Conservation (phyloP, 148 eudicot species). For the Chenopodium suecicum region DNA sequence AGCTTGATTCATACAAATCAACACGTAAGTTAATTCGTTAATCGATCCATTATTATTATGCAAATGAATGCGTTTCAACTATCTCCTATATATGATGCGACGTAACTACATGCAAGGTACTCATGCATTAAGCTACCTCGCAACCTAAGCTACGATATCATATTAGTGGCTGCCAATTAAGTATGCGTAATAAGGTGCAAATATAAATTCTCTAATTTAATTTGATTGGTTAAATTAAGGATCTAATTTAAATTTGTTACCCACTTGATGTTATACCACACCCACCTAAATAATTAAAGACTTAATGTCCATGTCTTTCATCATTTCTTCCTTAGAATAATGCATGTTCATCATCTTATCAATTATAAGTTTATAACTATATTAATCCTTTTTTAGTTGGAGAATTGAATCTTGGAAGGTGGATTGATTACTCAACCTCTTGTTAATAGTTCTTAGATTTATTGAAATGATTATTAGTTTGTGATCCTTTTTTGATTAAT, state of each 20-base stretch:
- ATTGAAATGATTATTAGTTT: background rate
- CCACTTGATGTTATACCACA: conserved; percentile 24
- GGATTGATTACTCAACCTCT: background rate
- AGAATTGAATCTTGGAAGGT: conserved; percentile 6
- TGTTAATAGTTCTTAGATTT: background rate
- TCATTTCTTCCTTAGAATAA: conserved; percentile 17
- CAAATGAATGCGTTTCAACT: no score
- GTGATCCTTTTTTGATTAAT: background rate
- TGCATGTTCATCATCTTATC: background rate
- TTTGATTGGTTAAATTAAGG: conserved; percentile 11
- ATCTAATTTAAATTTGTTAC: conserved; percentile 7
- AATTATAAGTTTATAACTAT: background rate
- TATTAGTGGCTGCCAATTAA: background rate
- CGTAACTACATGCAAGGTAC: conserved; percentile 15
- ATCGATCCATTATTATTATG: background rate
- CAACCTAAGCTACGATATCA: background rate
- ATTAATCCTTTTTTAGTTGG: conserved; percentile 1
- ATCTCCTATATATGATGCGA: conserved; percentile 18
- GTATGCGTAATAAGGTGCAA: background rate
- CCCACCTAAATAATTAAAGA: conserved; percentile 28
- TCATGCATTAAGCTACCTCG: conserved; percentile 6
- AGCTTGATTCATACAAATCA: background rate
- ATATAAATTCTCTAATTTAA: background rate
- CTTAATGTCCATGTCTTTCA: conserved; percentile 22
- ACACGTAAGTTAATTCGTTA: background rate